Evolutionary conservation across 169 alveolate genomes (phyloP).

Genomic region (Toxoplasma gondii): DNA sequence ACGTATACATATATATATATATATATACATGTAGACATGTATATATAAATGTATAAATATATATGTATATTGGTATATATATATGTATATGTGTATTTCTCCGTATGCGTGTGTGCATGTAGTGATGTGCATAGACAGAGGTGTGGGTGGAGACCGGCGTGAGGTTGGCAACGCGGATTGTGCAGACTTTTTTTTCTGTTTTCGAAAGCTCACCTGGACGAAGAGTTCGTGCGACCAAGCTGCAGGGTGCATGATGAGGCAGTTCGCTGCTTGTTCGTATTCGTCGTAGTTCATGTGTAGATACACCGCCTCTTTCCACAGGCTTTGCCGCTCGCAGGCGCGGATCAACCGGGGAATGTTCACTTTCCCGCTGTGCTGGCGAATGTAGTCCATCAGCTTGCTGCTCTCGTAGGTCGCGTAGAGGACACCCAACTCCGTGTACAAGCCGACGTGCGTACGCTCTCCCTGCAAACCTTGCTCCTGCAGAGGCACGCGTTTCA

Average conservation of each 20-base stretch:
- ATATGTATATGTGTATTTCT: too few species aligned
- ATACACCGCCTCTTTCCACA: constrained; percentile 85
- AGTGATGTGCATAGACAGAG: too few species aligned
- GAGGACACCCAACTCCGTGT: constrained; percentile 98
- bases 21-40: not conserved
- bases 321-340: constrained; percentile 85
- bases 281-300: constrained; percentile 96
- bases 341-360: constrained; percentile 95
- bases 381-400: constrained; percentile 96
- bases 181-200: not conserved
- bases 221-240: constrained; percentile 96
- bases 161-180: too few species aligned
- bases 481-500: constrained; percentile 40
- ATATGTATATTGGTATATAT: too few species aligned
- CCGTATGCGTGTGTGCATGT: too few species aligned
- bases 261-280: constrained; percentile 95
- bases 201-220: constrained; percentile 77
- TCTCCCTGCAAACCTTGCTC: constrained; percentile 78
- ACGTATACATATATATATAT: not conserved
- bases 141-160: too few species aligned
- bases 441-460: constrained; percentile 92
- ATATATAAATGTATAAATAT: not conserved
- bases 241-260: constrained; percentile 97
- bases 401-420: constrained; percentile 98
- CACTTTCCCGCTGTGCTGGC: constrained; percentile 75